These are phyloP conservation scores for Tylopilus sp. DNA, from an alignment of 1,284 basidiomycete genomes.

Conservation along the genomic window DNA sequence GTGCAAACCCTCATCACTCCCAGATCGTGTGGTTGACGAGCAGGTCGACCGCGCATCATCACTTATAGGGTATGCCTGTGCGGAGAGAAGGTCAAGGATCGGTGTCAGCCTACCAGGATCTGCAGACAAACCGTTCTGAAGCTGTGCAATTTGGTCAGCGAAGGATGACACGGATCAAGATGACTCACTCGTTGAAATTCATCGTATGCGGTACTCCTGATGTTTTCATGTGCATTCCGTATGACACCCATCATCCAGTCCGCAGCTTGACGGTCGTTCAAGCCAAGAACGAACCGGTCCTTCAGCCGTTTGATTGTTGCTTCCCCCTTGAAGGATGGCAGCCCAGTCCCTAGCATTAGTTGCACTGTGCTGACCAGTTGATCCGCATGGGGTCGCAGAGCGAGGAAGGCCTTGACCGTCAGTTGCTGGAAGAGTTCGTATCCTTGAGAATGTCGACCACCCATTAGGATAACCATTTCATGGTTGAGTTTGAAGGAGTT, in stretches of 20 bases:
- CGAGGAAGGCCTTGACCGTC: slow-evolving; percentile 94
- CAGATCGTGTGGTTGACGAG: background rate
- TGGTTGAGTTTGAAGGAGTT: slow-evolving; percentile 97
- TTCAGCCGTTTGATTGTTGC: slow-evolving; percentile 81
- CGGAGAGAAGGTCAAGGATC: slow-evolving; percentile 10
- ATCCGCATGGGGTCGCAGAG: slow-evolving; percentile 85
- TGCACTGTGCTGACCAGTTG: slow-evolving; percentile 85
- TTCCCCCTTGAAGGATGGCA: slow-evolving; percentile 97
- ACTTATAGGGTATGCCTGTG: slow-evolving; percentile 53
- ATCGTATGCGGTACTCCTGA: slow-evolving; percentile 88
- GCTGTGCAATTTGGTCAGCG: slow-evolving; percentile 31
- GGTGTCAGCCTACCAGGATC: background rate
- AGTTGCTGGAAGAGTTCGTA: slow-evolving; percentile 92
- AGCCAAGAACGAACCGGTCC: slow-evolving; percentile 80
- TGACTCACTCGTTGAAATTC: slow-evolving; percentile 77
- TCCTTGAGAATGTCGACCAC: slow-evolving; percentile 87
- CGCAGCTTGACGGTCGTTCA: slow-evolving; percentile 88
- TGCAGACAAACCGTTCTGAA: slow-evolving; percentile 47
- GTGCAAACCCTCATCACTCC: background rate
- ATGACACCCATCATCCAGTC: slow-evolving; percentile 88
- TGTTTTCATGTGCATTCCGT: slow-evolving; percentile 91
- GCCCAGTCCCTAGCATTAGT: slow-evolving; percentile 90
- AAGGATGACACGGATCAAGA: background rate
- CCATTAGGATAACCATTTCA: slow-evolving; percentile 98
- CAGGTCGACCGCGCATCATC: slow-evolving; percentile 7